A percentile compares a stretch with the other conserved stretches of the same genome.
Conservation (phyloP, 2,329 filamentous ascomycete species). For the Elsinoe fawcettii region DNA sequence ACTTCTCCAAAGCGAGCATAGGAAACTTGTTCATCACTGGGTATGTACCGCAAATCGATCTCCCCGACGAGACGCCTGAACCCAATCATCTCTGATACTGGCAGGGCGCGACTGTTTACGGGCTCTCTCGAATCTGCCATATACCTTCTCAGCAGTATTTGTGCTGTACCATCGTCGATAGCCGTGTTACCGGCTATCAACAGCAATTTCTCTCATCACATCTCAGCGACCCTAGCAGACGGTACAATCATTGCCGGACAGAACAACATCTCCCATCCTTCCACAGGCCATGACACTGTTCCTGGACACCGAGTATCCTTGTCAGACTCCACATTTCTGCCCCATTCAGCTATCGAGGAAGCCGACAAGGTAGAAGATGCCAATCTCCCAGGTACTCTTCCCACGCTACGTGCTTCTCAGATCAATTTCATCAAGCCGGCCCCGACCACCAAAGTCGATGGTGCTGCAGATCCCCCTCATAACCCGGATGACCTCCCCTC, state of each 20-base stretch:
- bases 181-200: constrained; percentile 84
- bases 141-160: constrained; percentile 80
- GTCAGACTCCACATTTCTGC: constrained; percentile 14
- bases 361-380: constrained; percentile 69
- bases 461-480: constrained; percentile 40
- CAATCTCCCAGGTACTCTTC: constrained; percentile 72
- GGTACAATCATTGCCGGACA: constrained; percentile 78
- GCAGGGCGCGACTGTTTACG: constrained; percentile 76
- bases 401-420: constrained; percentile 69
- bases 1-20: constrained; percentile 44
- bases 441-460: neutral
- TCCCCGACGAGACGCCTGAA: no score
- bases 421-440: constrained; percentile 67
- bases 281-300: constrained; percentile 4
- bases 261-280: constrained; percentile 73
- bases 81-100: constrained; percentile 17
- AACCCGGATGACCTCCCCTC: constrained; percentile 60
- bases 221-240: constrained; percentile 71
- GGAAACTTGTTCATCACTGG: constrained; percentile 46
- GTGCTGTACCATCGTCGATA: constrained; percentile 68
- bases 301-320: constrained; percentile 9
- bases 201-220: constrained; percentile 92
- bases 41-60: constrained; percentile 28
- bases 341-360: constrained; percentile 33
- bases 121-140: constrained; percentile 90